These are phyloP conservation scores for Hymenoscyphus infarciens DNA, from an alignment of 2,329 filamentous ascomycete species.

Conservation along the genomic window DNA sequence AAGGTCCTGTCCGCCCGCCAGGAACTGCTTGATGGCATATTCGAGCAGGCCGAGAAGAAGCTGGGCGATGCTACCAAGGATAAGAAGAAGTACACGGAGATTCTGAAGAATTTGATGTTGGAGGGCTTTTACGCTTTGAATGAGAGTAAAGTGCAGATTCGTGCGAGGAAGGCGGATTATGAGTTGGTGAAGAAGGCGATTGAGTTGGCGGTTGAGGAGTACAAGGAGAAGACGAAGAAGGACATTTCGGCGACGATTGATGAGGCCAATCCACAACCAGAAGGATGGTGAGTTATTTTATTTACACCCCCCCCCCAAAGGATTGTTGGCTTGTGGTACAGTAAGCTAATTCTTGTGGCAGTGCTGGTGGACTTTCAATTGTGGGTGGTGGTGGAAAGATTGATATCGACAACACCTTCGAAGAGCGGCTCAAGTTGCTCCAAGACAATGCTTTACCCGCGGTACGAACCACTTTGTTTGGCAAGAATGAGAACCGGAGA, in stretches of 20 bases:
- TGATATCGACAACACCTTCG: slow-evolving; percentile 97
- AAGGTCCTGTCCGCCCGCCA: slow-evolving; percentile 83
- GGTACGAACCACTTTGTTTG: slow-evolving; percentile 83
- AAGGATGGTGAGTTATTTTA: slow-evolving; percentile 69
- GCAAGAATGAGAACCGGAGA: slow-evolving; percentile 90
- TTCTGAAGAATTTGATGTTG: slow-evolving; percentile 77
- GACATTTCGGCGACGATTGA: slow-evolving; percentile 70
- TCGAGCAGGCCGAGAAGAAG: slow-evolving; percentile 73
- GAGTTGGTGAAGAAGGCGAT: slow-evolving; percentile 74
- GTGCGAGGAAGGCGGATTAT: slow-evolving; percentile 76
- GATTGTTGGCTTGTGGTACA: background rate
- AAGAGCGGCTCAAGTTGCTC: slow-evolving; percentile 81
- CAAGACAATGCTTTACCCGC: slow-evolving; percentile 81
- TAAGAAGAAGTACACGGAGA: slow-evolving; percentile 67
- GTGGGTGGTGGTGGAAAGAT: slow-evolving; percentile 87
- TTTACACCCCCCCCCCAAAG: background rate
- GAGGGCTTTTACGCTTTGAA: slow-evolving; percentile 87
- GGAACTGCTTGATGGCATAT: slow-evolving; percentile 85
- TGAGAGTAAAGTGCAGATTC: slow-evolving; percentile 72
- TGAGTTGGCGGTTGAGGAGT: slow-evolving; percentile 73
- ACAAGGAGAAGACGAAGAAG: slow-evolving; percentile 72
- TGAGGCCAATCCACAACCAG: slow-evolving; percentile 73
- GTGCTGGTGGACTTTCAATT: slow-evolving; percentile 78
- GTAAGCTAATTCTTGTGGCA: slow-evolving; percentile 39
- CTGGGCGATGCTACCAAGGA: slow-evolving; percentile 65